Evolutionary conservation across 169 alveolate genomes (phyloP), one percentile per base, ranked within the genome.

Genomic region (Cryptosporidium parvum): DNA sequence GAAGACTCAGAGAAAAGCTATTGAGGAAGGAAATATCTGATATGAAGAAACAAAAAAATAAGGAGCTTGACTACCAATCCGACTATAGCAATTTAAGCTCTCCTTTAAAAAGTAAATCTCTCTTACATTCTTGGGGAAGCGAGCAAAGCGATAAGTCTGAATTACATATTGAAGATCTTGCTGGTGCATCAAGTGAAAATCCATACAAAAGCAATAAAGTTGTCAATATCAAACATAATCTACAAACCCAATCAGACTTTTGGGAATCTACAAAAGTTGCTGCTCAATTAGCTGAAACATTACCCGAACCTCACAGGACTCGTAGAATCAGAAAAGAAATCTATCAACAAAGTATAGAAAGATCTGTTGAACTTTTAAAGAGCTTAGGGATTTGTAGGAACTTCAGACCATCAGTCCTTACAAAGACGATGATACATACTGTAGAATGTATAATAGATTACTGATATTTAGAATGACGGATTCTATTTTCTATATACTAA

Each of bases 261-360:
- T 61, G 72, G 80, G 89, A 80, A 48, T 59, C 80, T 29, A 65
- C 89, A 16, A 65, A 67, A 65, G 65, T 80, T 16, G 75, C 89
- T n/a, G 61, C 89, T 61, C 75, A 80, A 42, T 65, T 80, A 35
- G 89, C 89, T 39, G 89, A 80, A 48, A 80, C 80, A 4, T 39
- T 80, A 16, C 51, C 75, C 0, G 89, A 80, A 37, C 89, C 89
- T 12, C n/a, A 80, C 8, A 80, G 89, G 31, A 80, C 89, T 26
- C 59, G 59, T 14, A 61, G 89, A 65, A 80, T 80, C 16, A 80
- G 75, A 62, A 80, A 35, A 10, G 89, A 80, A 80, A 65, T 59
- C 21, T 80, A 80, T 23, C 89, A 80, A 80, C 89, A 80, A 65
- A 80, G 89, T 45, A 65, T 62, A 29, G 73, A 65, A 33, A 59